phyloP scores from a whole-genome alignment of 179 eudicot genomes.

The Gypsophila paniculata region DNA sequence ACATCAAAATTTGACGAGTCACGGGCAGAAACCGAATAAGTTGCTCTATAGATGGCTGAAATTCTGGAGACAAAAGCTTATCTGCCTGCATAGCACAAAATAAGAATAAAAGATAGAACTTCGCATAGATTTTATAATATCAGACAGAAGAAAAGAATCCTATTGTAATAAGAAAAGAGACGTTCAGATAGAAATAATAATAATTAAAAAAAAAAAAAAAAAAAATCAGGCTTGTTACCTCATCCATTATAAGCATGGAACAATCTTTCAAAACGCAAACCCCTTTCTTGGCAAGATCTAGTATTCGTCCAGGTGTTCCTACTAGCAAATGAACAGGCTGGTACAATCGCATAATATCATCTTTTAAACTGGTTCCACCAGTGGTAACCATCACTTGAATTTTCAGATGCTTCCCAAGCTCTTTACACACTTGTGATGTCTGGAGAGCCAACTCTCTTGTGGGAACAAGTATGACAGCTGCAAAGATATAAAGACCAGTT shows the following conservation, averaged over 20 bases:
- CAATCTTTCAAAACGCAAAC: constrained; percentile 63
- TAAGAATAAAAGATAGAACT: neutral
- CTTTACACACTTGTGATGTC: constrained; percentile 98
- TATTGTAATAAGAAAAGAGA: too few species aligned
- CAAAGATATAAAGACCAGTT: constrained; percentile 10
- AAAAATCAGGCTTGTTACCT: too few species aligned
- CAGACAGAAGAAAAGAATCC: neutral
- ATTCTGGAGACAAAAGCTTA: constrained; percentile 74
- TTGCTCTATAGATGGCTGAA: constrained; percentile 69
- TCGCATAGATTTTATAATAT: neutral
- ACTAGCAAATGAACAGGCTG: constrained; percentile 86
- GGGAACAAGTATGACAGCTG: constrained; percentile 87
- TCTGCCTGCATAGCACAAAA: constrained; percentile 56
- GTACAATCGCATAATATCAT: constrained; percentile 90
- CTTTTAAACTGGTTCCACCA: constrained; percentile 90
- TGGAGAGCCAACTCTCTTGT: constrained; percentile 95
- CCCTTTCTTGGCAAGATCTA: constrained; percentile 72
- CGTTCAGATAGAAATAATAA: neutral
- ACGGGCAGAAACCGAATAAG: constrained; percentile 54
- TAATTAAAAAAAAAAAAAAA: too few species aligned
- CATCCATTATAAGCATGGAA: constrained; percentile 80
- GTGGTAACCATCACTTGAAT: constrained; percentile 94
- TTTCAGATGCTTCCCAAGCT: constrained; percentile 80
- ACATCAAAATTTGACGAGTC: constrained; percentile 70
- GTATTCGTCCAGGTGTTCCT: constrained; percentile 79